Conservation (phyloP, 768 basidiomycete genomes). For the Phlebiopsis gigantea region DNA sequence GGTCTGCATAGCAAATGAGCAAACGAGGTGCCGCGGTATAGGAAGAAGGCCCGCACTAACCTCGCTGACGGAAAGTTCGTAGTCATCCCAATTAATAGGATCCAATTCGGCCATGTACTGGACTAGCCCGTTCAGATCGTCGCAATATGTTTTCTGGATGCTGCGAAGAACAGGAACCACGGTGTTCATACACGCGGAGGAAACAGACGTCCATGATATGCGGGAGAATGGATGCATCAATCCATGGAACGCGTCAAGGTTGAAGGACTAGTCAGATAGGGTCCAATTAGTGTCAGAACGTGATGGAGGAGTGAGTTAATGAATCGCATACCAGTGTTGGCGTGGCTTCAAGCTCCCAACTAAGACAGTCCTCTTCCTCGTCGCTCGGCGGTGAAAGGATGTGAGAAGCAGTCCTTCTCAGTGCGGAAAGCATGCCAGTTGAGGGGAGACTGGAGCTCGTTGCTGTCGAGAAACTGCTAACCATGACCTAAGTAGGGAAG, state of each 20-base stretch:
- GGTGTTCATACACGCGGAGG: constrained; percentile 18
- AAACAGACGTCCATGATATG: constrained; percentile 20
- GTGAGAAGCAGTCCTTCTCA: constrained; percentile 9
- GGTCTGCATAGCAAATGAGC: constrained; percentile 1
- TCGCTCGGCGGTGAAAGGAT: not conserved
- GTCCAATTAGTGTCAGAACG: not conserved
- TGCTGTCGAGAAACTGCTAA: constrained; percentile 1
- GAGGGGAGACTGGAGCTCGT: not conserved
- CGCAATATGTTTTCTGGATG: constrained; percentile 29
- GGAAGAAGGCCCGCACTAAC: constrained; percentile 4
- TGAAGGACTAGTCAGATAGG: constrained; percentile 16
- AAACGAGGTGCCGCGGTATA: not conserved
- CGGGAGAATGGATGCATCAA: constrained; percentile 17
- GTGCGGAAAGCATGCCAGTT: constrained; percentile 8
- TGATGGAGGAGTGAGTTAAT: not conserved
- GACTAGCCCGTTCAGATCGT: constrained; percentile 39
- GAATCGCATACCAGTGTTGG: constrained; percentile 8
- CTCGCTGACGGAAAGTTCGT: constrained; percentile 8
- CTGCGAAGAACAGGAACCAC: constrained; percentile 26
- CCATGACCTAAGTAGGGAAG: not conserved
- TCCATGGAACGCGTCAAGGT: constrained; percentile 19
- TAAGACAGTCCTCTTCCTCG: not conserved
- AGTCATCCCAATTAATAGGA: constrained; percentile 8
- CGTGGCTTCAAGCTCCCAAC: constrained; percentile 7
- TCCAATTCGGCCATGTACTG: constrained; percentile 39